phyloP scores from a whole-genome alignment of 345 rosid species.

The Linum usitatissimum region DNA sequence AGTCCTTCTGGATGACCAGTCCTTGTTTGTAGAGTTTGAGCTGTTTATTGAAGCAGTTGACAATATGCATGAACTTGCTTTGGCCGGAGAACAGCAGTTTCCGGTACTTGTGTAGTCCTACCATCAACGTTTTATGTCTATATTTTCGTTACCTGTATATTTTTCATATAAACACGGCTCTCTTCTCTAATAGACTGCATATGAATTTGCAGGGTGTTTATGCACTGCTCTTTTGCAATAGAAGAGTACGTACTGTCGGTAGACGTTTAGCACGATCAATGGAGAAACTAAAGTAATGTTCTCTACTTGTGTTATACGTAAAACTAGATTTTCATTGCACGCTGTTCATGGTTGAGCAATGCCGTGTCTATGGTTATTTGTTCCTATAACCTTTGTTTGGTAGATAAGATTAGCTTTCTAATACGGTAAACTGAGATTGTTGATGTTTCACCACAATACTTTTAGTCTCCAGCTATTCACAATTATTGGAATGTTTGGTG shows the following conservation, averaged over 20 bases:
- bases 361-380: background rate
- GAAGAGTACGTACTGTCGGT: conserved; percentile 81
- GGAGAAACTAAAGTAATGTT: conserved; percentile 78
- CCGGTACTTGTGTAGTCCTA: conserved; percentile 42
- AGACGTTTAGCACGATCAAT: conserved; percentile 73
- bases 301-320: conserved; percentile 17
- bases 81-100: conserved; percentile 81
- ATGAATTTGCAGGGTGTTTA: conserved; percentile 60
- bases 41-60: conserved; percentile 80
- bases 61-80: conserved; percentile 79
- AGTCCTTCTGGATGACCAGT: conserved; percentile 60
- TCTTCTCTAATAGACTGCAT: conserved; percentile 14
- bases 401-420: background rate
- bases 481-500: background rate
- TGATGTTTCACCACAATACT: background rate
- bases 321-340: background rate
- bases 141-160: no score
- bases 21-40: conserved; percentile 68
- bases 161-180: background rate
- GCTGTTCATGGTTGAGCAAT: background rate
- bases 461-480: background rate
- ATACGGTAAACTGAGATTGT: background rate
- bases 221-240: conserved; percentile 77
- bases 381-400: background rate
- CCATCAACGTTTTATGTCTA: conserved; percentile 1